Base-by-base conservation (phyloP, 495 filamentous ascomycete species). In the Eremomyces bilateralis region DNA sequence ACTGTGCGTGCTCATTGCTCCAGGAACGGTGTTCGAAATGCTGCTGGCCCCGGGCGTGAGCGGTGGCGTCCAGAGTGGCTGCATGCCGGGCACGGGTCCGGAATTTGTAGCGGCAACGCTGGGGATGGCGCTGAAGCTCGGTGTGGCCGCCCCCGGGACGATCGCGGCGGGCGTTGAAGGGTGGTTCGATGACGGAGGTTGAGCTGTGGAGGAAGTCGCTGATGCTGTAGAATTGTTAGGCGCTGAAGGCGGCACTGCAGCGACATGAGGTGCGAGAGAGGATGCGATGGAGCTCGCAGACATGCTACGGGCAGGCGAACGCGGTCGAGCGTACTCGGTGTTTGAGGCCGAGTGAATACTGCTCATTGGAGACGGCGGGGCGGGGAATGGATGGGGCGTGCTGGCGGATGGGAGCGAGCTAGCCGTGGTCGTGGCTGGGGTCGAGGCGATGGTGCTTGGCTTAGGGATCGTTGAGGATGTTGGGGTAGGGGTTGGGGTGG, bases 261-360 rank as follows among this genome's bases (percentile, higher is more conserved):
- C 64, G 12, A 84, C 63, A n/a, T n/a, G n/a, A n/a, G n/a, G n/a
- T n/a, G n/a, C n/a, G n/a, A n/a, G n/a, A n/a, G n/a, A n/a, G n/a
- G n/a, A n/a, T n/a, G n/a, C n/a, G n/a, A n/a, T n/a, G n/a, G 83
- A 93, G 2, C 80, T 83, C 3, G 73, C 65, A 5, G 88, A 93
- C 41, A 77, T 90, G 1, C 82, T 85, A 27, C 85, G 62, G 1
- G 69, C 65, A 6, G 80, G 78, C 15, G 72, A 71, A 1, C 44
- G 57, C 40, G 46, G 53, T 51, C 42, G 59, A 40, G 53, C 65
- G 49, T 32, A 59, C 49, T 60, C 49, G 42, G n/a, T n/a, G n/a
- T n/a, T n/a, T n/a, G n/a, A n/a, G n/a, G n/a, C n/a, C n/a, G n/a
- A n/a, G n/a, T n/a, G n/a, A n/a, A n/a, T n/a, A n/a, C n/a, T n/a